These are phyloP conservation scores for Xerocomus amazonicus DNA, from an alignment of 1,284 basidiomycete species.

Conservation along the genomic window DNA sequence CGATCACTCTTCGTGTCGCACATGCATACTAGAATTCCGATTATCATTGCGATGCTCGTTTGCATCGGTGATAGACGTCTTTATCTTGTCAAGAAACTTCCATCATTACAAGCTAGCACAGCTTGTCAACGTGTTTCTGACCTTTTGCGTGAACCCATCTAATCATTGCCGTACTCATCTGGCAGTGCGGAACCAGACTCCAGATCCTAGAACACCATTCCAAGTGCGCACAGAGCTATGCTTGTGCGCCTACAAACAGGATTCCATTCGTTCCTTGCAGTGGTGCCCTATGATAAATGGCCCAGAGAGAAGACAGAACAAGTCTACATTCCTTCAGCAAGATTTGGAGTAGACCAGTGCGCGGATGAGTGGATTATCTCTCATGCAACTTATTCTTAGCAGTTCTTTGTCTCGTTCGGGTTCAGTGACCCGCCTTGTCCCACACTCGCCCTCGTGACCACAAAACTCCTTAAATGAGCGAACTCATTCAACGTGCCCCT, in stretches of 20 bases:
- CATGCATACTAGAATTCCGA: too few species aligned
- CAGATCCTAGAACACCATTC: too few species aligned
- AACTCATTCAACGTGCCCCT: not conserved
- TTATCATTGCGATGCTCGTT: not conserved
- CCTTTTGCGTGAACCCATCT: not conserved
- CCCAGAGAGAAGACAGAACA: too few species aligned
- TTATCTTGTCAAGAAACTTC: not conserved
- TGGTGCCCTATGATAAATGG: too few species aligned
- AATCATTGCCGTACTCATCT: not conserved
- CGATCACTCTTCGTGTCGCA: too few species aligned
- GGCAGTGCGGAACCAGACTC: too few species aligned
- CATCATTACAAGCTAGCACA: not conserved
- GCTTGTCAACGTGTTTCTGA: not conserved
- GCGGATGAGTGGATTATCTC: too few species aligned
- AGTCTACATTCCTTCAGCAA: too few species aligned
- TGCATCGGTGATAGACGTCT: not conserved
- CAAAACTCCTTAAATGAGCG: not conserved
- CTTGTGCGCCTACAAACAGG: too few species aligned
- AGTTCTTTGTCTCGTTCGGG: not conserved
- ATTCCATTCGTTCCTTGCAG: too few species aligned
- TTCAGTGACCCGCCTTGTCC: not conserved
- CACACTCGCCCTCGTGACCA: conserved; percentile 16
- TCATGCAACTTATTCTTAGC: not conserved
- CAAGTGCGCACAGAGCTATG: too few species aligned
- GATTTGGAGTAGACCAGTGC: too few species aligned